These are phyloP conservation scores for Hondaea fermentalgiana DNA, from an alignment of 108 stramenopile genomes.

Conservation along the genomic window DNA sequence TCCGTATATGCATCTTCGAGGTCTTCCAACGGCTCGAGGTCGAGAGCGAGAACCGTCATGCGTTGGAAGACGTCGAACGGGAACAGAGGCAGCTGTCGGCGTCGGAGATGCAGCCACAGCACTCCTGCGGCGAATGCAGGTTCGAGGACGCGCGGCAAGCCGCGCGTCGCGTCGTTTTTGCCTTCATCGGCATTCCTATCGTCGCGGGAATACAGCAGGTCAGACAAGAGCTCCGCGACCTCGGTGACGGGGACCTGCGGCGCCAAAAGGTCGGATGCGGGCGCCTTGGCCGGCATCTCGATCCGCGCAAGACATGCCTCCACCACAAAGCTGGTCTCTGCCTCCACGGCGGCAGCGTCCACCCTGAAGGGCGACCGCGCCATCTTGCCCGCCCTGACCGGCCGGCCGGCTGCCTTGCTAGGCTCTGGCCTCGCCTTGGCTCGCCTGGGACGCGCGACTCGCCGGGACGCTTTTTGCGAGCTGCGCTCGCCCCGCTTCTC, in stretches of 20 bases:
- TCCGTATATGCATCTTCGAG: background rate
- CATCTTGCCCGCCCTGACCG: background rate
- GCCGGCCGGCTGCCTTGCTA: no score
- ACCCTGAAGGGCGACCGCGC: background rate
- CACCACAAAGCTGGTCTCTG: background rate
- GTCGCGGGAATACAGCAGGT: background rate
- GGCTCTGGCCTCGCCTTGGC: no score
- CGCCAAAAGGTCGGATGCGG: background rate
- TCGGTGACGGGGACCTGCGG: conserved; percentile 8
- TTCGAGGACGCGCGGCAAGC: background rate
- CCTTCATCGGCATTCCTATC: no score
- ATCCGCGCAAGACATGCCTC: background rate
- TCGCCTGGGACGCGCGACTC: no score
- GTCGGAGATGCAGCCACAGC: background rate
- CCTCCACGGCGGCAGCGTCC: background rate
- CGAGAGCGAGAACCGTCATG: background rate
- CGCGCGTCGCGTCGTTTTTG: background rate
- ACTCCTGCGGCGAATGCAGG: background rate
- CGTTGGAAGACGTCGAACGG: background rate
- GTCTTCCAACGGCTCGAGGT: background rate
- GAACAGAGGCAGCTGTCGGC: background rate
- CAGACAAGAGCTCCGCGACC: background rate
- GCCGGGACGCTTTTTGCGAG: no score
- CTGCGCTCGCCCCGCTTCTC: no score
- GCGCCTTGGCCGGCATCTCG: background rate